Percentiles rank a stretch among this genome's conserved stretches.
phyloP scores from a whole-genome alignment of 768 basidiomycete species.

The Lactarius quietus region DNA sequence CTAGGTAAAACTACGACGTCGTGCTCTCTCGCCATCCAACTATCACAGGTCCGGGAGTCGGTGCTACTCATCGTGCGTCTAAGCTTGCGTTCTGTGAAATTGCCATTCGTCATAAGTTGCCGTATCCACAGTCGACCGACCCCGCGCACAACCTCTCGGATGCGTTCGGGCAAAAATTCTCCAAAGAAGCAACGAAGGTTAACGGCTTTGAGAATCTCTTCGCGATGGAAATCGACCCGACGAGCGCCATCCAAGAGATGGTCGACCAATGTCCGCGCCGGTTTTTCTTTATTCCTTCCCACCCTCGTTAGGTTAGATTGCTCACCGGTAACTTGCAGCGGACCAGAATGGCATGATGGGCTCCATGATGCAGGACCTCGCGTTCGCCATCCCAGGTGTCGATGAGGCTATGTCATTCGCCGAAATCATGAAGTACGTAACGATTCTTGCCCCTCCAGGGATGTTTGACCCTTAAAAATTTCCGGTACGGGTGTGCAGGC shows the following conservation, averaged over 20 bases:
- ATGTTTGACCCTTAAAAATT: neutral
- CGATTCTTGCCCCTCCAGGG: constrained; percentile 14
- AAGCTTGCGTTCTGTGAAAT: neutral
- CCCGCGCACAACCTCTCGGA: constrained; percentile 99
- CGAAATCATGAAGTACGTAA: constrained; percentile 95
- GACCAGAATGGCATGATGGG: constrained; percentile 95
- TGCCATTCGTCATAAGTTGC: neutral
- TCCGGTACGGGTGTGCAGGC: constrained; percentile 45
- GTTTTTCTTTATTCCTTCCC: neutral
- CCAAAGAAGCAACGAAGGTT: constrained; percentile 97
- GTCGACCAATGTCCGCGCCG: constrained; percentile 80
- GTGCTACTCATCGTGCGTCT: constrained; percentile 88
- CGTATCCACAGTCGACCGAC: constrained; percentile 76
- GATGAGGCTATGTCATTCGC: constrained; percentile 99
- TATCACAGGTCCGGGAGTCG: constrained; percentile 87
- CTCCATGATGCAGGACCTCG: constrained; percentile 99
- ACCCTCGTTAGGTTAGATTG: neutral
- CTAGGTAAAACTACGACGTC: constrained; percentile 97
- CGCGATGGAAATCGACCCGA: constrained; percentile 99
- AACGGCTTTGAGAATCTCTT: constrained; percentile 95
- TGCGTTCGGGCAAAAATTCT: constrained; percentile 98
- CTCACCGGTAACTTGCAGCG: constrained; percentile 42
- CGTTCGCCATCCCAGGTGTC: constrained; percentile 98
- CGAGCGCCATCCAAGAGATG: constrained; percentile 98
- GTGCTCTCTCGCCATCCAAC: constrained; percentile 95